Base-by-base conservation (phyloP, 2,329 filamentous ascomycete species). In the Zelopaecilomyces penicillatus region DNA sequence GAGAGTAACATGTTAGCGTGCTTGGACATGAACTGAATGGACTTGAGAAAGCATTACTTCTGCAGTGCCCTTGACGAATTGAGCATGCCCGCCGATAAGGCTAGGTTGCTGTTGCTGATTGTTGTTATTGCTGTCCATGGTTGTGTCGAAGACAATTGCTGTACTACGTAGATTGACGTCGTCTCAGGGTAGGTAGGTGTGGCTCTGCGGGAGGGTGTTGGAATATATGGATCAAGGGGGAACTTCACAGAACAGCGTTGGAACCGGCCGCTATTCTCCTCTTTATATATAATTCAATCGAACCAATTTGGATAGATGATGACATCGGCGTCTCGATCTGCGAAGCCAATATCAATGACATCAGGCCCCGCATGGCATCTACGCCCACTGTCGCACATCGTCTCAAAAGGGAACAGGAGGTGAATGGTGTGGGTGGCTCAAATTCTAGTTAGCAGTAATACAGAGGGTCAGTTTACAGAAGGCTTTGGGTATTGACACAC, bases 1-100 rank as follows among this genome's bases (percentile, higher is more conserved):
- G 35, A 28, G 8, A 35, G 5, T 4, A 27, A 8, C 3, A 28
- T 28, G 28, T 37, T 19, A 39, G 37, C 7, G 19, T 19, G 19
- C 19, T 19, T 19, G 19, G 19, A 19, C 19, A 19, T 19, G 19
- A 19, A 19, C 19, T 19, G 19, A 19, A 27, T n/a, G 9, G 11
- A 2, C 1, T 10, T 5, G 10, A 3, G 63, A 45, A 19, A 19
- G 19, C 19, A 19, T 19, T 63, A 82, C 83, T 66, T 83, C 79
- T 44, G 78, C 74, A 5, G 78, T 78, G 42, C 82, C 83, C 57
- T 85, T 86, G 56, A 78, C 72, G 56, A 84, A 87, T 57, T 85
- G 77, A 30, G 72, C 80, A 58, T 86, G 83, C 36, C 75, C 73
- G 47, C 73, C 69, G 37, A 85, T 57, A 51, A 87, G 78, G 37